Percentiles rank a stretch among this genome's conserved stretches.
phyloP scores from a whole-genome alignment of 176 grass and related monocot genomes.

The Eleusine coracana region DNA sequence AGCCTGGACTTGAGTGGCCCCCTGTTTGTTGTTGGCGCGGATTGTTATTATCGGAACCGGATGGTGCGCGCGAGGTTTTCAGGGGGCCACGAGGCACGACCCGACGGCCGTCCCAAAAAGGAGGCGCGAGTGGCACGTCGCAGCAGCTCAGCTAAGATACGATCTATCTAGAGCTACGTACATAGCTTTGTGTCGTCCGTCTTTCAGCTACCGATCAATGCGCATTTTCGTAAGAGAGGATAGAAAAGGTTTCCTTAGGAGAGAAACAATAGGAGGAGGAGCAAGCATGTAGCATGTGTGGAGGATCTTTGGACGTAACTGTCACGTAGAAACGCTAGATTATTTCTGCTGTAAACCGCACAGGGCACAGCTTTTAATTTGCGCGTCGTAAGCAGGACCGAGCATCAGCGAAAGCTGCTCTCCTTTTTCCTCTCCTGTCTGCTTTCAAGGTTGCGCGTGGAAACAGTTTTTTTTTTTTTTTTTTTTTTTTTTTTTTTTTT shows the following conservation, averaged over 20 bases:
- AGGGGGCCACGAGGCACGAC: background rate
- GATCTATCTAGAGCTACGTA: background rate
- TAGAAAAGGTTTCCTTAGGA: background rate
- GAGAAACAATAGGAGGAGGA: background rate
- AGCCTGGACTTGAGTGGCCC: slow-evolving; percentile 22
- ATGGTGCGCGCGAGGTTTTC: slow-evolving; percentile 20
- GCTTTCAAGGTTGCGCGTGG: too few species aligned
- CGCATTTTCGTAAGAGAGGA: background rate
- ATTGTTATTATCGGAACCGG: background rate
- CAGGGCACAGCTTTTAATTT: too few species aligned
- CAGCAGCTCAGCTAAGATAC: background rate
- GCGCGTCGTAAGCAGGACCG: too few species aligned
- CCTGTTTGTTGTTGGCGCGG: slow-evolving; percentile 10
- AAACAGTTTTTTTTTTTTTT: too few species aligned
- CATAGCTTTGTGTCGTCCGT: slow-evolving; percentile 11
- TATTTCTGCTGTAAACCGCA: too few species aligned
- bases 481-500: too few species aligned
- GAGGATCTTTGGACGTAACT: background rate
- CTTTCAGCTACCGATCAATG: slow-evolving; percentile 10
- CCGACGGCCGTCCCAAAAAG: background rate
- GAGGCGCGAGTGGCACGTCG: background rate
- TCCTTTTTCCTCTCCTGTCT: too few species aligned
- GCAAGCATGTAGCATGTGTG: background rate
- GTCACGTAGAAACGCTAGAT: too few species aligned
- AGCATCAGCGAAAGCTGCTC: too few species aligned